Evolutionary conservation across 495 filamentous ascomycete genomes (phyloP).

Genomic region (Tuber aestivum): DNA sequence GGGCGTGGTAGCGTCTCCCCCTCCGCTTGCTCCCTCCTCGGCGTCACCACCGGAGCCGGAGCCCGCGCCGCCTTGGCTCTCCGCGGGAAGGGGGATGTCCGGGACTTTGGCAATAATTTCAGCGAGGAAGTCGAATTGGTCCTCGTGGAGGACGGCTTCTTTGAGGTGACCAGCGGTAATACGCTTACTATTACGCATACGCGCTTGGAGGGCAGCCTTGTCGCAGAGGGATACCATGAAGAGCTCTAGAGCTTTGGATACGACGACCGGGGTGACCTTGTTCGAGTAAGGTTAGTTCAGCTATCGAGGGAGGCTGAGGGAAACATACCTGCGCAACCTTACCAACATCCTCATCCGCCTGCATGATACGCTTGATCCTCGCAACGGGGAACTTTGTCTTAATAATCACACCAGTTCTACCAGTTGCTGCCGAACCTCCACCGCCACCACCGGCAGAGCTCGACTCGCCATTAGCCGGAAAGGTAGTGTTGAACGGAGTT

Average conservation of each 20-base stretch:
- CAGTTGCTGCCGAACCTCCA: conserved; percentile 22
- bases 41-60: conserved; percentile 20
- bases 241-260: conserved; percentile 77
- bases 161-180: conserved; percentile 88
- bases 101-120: conserved; percentile 87
- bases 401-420: conserved; percentile 58
- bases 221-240: conserved; percentile 94
- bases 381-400: conserved; percentile 96
- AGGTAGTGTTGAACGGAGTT: conserved; percentile 8
- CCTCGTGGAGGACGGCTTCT: conserved; percentile 73
- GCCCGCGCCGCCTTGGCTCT: conserved; percentile 7
- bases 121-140: conserved; percentile 83
- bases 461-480: conserved; percentile 14
- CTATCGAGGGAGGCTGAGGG: conserved; percentile 9
- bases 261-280: conserved; percentile 42
- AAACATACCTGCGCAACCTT: conserved; percentile 89
- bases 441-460: conserved; percentile 19
- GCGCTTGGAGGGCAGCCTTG: conserved; percentile 76
- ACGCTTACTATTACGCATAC: conserved; percentile 73
- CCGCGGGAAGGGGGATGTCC: conserved; percentile 52
- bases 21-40: conserved; percentile 27
- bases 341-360: conserved; percentile 96
- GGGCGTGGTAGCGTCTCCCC: conserved; percentile 16
- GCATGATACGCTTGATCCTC: conserved; percentile 98
- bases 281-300: conserved; percentile 31